These are phyloP conservation scores for Saccharomyces kudriavzevii DNA, from an alignment of 805 yeast species.

Conservation along the genomic window DNA sequence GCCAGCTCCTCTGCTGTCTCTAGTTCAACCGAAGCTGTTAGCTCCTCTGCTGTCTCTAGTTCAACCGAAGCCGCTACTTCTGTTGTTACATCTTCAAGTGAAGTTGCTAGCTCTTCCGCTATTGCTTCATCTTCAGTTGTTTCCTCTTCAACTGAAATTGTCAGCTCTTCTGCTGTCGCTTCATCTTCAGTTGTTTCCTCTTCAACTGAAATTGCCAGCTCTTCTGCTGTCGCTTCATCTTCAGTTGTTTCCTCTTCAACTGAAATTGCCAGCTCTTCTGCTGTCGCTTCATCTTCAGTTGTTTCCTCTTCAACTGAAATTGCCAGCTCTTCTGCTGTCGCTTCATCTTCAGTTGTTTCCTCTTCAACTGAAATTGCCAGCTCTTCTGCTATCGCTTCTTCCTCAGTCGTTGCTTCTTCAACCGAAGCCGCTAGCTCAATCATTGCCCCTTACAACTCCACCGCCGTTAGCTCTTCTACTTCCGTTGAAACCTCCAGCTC, in stretches of 20 bases:
- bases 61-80: background rate
- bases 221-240: background rate
- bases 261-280: too few relatives aligned
- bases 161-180: slow-evolving; percentile 1
- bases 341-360: background rate
- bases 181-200: too few relatives aligned
- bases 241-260: background rate
- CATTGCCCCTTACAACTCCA: too few relatives aligned
- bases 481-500: background rate
- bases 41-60: background rate
- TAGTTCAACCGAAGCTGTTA: background rate
- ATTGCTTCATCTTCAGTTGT: background rate
- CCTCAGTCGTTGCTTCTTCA: background rate
- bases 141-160: background rate
- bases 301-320: background rate
- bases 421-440: background rate
- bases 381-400: background rate
- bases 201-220: too few relatives aligned
- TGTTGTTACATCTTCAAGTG: background rate
- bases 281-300: background rate
- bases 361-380: background rate
- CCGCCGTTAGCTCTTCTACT: background rate
- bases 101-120: background rate
- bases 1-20: background rate
- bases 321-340: background rate